These are phyloP conservation scores for Heliosperma pusillum DNA, from an alignment of 148 eudicot species.

Conservation along the genomic window DNA sequence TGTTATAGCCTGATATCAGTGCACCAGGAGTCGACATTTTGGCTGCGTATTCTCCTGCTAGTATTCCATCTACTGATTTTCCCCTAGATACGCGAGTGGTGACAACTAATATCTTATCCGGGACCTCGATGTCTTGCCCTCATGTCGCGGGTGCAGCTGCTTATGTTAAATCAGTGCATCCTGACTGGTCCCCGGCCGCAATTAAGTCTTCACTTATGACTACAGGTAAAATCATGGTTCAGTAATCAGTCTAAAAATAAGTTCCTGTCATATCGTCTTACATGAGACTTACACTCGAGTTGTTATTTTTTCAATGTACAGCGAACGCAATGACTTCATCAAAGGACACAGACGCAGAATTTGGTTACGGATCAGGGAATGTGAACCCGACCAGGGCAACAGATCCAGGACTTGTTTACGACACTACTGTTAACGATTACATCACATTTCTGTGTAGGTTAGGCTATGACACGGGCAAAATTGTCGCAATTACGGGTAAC, in stretches of 20 bases:
- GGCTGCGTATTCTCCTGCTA: conserved; percentile 38
- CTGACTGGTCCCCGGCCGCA: conserved; percentile 66
- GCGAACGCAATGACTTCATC: background rate
- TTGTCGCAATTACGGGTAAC: conserved; percentile 11
- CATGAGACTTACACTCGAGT: too few relatives aligned
- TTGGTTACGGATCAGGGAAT: conserved; percentile 14
- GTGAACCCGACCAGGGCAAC: conserved; percentile 38
- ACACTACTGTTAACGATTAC: conserved; percentile 36
- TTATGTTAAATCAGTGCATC: conserved; percentile 52
- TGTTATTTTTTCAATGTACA: background rate
- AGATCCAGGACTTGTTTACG: conserved; percentile 56
- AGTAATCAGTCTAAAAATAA: background rate
- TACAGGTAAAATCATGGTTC: too few relatives aligned
- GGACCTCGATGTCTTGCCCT: conserved; percentile 80
- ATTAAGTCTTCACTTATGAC: conserved; percentile 71
- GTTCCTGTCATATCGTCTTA: too few relatives aligned
- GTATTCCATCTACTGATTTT: conserved; percentile 31
- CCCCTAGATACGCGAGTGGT: conserved; percentile 29
- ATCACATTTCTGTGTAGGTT: conserved; percentile 31
- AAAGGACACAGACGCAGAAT: background rate
- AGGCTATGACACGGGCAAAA: conserved; percentile 8
- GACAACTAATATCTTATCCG: conserved; percentile 36
- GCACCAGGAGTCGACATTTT: conserved; percentile 71
- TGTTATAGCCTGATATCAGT: conserved; percentile 51
- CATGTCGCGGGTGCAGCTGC: conserved; percentile 62